A percentile compares a stretch with the other conserved stretches of the same genome.
phyloP scores from a whole-genome alignment of 257 asterid species.

The Nicotiana undulata region DNA sequence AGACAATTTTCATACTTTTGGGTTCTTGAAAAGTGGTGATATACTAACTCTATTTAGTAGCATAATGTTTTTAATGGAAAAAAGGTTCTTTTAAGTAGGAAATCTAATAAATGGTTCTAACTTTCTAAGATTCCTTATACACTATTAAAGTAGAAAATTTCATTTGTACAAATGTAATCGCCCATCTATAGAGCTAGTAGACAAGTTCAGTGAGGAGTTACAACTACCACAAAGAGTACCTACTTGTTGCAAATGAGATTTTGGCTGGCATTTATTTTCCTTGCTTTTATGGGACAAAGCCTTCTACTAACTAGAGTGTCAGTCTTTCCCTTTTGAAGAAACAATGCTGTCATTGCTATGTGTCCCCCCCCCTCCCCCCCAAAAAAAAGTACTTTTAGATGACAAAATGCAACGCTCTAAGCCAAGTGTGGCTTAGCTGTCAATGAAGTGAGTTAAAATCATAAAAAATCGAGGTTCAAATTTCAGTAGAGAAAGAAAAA shows the following conservation, averaged over 20 bases:
- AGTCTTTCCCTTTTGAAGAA: neutral
- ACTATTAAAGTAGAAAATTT: neutral
- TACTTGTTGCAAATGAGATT: neutral
- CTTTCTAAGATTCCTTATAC: neutral
- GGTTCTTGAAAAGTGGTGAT: neutral
- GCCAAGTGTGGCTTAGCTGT: neutral
- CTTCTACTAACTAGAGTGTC: neutral
- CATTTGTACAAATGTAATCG: neutral
- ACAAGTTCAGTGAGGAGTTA: neutral
- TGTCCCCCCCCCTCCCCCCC: too few species aligned
- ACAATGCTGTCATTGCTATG: neutral
- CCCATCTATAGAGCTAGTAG: neutral
- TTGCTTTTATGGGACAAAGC: neutral
- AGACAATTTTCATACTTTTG: neutral
- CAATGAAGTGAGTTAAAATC: neutral
- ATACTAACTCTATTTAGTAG: neutral
- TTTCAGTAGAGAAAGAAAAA: neutral
- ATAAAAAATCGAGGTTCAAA: neutral
- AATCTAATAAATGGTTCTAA: neutral
- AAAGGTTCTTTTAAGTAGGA: neutral
- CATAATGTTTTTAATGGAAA: neutral
- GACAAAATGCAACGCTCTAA: neutral
- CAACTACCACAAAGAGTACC: neutral
- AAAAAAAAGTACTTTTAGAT: neutral
- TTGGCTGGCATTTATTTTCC: neutral